These are phyloP conservation scores for Candida sp. DNA, from an alignment of 1,139 yeast species.

Conservation along the genomic window DNA sequence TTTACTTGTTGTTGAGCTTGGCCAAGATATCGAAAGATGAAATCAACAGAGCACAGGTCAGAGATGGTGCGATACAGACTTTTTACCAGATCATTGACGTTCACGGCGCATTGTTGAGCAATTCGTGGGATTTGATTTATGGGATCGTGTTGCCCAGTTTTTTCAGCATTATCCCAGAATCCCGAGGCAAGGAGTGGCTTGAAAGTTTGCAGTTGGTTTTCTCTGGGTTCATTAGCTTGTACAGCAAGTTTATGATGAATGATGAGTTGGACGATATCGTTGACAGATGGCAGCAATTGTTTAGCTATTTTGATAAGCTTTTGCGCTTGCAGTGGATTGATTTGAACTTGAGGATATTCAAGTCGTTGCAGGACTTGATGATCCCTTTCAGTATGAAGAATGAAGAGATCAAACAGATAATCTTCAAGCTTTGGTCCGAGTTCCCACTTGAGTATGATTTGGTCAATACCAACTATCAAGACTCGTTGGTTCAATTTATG, in stretches of 20 bases:
- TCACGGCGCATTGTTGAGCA: constrained; percentile 59
- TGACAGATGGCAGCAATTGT: constrained; percentile 53
- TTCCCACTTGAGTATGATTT: constrained; percentile 66
- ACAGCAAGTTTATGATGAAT: constrained; percentile 43
- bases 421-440: constrained; percentile 68
- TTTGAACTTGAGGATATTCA: constrained; percentile 55
- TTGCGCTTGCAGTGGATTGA: constrained; percentile 46
- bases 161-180: constrained; percentile 18
- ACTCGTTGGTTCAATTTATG: constrained; percentile 55
- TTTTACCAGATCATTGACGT: constrained; percentile 84
- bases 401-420: constrained; percentile 35
- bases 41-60: constrained; percentile 67
- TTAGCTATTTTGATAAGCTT: constrained; percentile 49
- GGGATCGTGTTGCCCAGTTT: constrained; percentile 47
- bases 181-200: constrained; percentile 45
- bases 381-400: constrained; percentile 23
- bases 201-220: constrained; percentile 62
- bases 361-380: constrained; percentile 53
- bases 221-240: constrained; percentile 61
- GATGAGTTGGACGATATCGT: constrained; percentile 19
- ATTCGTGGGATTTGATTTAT: constrained; percentile 62
- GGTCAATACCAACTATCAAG: constrained; percentile 55
- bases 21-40: constrained; percentile 64
- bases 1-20: constrained; percentile 68
- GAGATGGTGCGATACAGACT: constrained; percentile 90